phyloP scores from a whole-genome alignment of 768 basidiomycete genomes.

The Omphalotus guepiniiformis region DNA sequence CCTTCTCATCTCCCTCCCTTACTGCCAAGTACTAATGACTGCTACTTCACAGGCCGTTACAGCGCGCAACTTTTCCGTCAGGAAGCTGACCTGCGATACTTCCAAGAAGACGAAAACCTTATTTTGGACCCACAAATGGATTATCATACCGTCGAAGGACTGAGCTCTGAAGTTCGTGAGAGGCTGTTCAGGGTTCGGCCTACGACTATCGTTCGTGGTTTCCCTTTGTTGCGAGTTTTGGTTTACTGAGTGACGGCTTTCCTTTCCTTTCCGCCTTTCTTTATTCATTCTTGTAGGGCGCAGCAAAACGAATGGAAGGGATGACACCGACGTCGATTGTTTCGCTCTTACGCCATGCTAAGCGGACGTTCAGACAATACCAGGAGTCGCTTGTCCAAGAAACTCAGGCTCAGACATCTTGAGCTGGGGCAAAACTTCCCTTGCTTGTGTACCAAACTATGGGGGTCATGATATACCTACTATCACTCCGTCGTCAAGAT shows the following conservation, averaged over 20 bases:
- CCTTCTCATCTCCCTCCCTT: not conserved
- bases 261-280: too few relatives aligned
- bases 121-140: slow-evolving; percentile 66
- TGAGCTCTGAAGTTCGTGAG: slow-evolving; percentile 76
- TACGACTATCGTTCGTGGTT: slow-evolving; percentile 55
- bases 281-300: slow-evolving; percentile 63
- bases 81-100: slow-evolving; percentile 67
- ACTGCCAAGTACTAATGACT: not conserved
- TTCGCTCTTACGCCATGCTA: slow-evolving; percentile 62
- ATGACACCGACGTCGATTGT: slow-evolving; percentile 83
- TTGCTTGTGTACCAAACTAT: too few relatives aligned
- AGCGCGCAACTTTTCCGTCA: slow-evolving; percentile 64
- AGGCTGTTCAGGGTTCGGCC: slow-evolving; percentile 58
- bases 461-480: too few relatives aligned
- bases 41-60: slow-evolving; percentile 57
- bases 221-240: not conserved
- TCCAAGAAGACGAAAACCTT: slow-evolving; percentile 73
- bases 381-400: not conserved
- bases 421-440: too few relatives aligned
- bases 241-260: not conserved
- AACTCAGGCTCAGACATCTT: too few relatives aligned
- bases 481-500: too few relatives aligned
- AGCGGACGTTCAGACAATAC: slow-evolving; percentile 3
- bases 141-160: slow-evolving; percentile 57
- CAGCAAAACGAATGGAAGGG: slow-evolving; percentile 89